These are phyloP conservation scores for Candida sanyaensis DNA, from an alignment of 1,139 yeast genomes.

Conservation along the genomic window DNA sequence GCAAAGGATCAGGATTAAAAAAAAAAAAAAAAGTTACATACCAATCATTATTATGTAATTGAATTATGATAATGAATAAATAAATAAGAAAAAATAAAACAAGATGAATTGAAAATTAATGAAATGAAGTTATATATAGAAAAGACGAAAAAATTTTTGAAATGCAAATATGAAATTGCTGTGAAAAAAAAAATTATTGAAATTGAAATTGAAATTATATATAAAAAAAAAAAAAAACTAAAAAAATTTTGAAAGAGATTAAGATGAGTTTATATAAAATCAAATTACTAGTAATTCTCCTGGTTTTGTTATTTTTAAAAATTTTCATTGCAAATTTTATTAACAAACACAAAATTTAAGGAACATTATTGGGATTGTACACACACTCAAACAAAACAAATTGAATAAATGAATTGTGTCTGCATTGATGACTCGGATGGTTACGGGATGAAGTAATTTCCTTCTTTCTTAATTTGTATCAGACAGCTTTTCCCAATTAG, in stretches of 20 bases:
- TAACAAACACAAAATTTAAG: no score
- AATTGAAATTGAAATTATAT: neutral
- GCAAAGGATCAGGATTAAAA: no score
- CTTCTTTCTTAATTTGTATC: no score
- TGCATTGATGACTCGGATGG: neutral
- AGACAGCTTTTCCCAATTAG: no score
- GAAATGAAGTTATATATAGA: neutral
- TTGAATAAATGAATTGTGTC: no score
- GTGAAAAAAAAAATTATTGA: no score
- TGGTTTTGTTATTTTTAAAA: neutral
- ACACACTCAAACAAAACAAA: no score
- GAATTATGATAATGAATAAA: neutral
- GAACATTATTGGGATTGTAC: no score
- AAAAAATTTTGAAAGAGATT: neutral
- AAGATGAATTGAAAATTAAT: no score
- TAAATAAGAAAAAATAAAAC: no score
- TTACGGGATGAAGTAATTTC: neutral
- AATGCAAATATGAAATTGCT: neutral
- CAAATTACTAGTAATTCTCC: neutral
- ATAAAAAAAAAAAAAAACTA: no score
- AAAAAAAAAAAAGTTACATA: neutral
- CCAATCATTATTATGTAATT: neutral
- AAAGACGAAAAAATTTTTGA: neutral
- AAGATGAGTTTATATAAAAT: slow-evolving; percentile 3
- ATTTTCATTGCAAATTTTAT: neutral